These are phyloP conservation scores for Fusarium equiseti DNA, from an alignment of 2,329 filamentous ascomycete genomes.

Conservation along the genomic window DNA sequence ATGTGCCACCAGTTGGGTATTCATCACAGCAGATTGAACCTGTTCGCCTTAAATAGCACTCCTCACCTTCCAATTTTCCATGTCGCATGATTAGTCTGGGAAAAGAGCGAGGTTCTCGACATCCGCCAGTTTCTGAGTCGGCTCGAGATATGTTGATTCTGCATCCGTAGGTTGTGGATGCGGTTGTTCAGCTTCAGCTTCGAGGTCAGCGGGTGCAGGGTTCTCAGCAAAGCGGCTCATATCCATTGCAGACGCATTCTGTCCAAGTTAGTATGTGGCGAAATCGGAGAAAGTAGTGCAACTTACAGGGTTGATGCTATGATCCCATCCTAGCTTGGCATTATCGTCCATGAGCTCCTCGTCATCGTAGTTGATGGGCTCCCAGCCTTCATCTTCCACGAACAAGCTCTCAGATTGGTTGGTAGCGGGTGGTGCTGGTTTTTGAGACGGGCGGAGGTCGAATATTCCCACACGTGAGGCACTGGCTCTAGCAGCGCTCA, in stretches of 20 bases:
- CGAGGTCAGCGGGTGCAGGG: slow-evolving; percentile 24
- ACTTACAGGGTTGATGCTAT: slow-evolving; percentile 72
- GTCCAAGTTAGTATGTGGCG: slow-evolving; percentile 47
- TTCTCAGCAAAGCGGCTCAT: slow-evolving; percentile 55
- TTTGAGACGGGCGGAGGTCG: slow-evolving; percentile 65
- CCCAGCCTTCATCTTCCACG: slow-evolving; percentile 82
- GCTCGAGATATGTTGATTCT: slow-evolving; percentile 64
- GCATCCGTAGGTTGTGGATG: slow-evolving; percentile 43
- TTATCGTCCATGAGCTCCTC: slow-evolving; percentile 72
- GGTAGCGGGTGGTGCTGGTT: slow-evolving; percentile 66
- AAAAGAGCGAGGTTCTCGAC: slow-evolving; percentile 64
- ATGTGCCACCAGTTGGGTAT: slow-evolving; percentile 88
- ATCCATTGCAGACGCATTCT: slow-evolving; percentile 61
- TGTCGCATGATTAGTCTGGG: slow-evolving; percentile 49
- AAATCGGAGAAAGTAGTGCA: neutral
- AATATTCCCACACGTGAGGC: slow-evolving; percentile 54
- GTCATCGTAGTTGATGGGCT: slow-evolving; percentile 71
- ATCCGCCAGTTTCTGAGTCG: slow-evolving; percentile 80
- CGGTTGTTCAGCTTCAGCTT: slow-evolving; percentile 29
- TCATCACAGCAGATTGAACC: slow-evolving; percentile 45
- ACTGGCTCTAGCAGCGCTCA: slow-evolving; percentile 52
- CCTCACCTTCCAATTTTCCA: neutral
- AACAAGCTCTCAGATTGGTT: slow-evolving; percentile 77
- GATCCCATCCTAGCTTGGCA: slow-evolving; percentile 80
- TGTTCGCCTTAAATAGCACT: slow-evolving; percentile 12